These are phyloP conservation scores for Gastroboletus turbinatus DNA, from an alignment of 1,284 basidiomycete species.

Conservation along the genomic window DNA sequence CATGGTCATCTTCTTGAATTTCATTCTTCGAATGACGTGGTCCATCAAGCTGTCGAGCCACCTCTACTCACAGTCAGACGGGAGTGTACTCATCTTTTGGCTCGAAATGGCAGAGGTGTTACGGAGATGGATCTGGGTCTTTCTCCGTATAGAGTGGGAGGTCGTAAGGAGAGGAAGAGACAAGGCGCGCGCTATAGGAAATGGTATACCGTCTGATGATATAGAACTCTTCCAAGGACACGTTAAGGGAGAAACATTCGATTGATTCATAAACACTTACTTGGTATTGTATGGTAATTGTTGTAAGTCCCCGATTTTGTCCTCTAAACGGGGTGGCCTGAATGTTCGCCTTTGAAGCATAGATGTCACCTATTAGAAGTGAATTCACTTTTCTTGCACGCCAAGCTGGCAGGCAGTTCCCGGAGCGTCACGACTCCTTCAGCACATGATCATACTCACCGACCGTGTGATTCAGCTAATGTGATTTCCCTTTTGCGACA, in stretches of 20 bases:
- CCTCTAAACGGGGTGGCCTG: not conserved
- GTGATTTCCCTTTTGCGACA: not conserved
- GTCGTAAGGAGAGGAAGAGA: constrained; percentile 55
- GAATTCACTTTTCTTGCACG: not conserved
- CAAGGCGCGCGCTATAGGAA: constrained; percentile 11
- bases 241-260: constrained; percentile 12
- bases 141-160: constrained; percentile 96
- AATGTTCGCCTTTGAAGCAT: constrained; percentile 8
- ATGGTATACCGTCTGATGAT: constrained; percentile 5
- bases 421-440: constrained; percentile 1
- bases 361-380: constrained; percentile 3
- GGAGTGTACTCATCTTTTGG: constrained; percentile 84
- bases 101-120: constrained; percentile 90
- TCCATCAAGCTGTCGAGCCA: constrained; percentile 89
- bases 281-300: not conserved
- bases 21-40: constrained; percentile 94
- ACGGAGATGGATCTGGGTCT: constrained; percentile 95
- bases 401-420: not conserved
- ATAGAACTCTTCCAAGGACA: constrained; percentile 18
- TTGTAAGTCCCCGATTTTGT: constrained; percentile 12
- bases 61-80: constrained; percentile 80
- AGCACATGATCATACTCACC: not conserved
- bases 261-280: constrained; percentile 12
- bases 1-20: constrained; percentile 79
- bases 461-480: not conserved